Base-by-base conservation (phyloP, 169 alveolate species). In the Ichthyophthirius multifiliis region DNA sequence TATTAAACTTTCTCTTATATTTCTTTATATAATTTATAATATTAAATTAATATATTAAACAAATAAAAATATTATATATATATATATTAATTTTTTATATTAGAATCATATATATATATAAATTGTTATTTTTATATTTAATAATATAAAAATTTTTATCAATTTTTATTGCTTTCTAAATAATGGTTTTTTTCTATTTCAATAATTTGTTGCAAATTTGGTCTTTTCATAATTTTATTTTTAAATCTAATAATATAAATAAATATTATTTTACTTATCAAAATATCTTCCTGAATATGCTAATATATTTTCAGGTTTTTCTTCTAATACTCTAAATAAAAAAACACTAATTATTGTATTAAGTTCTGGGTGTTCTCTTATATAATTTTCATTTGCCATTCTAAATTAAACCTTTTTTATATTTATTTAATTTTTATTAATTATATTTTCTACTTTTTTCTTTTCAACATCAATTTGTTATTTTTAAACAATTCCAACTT, bases 331-430 rank as follows among this genome's bases (percentile, higher is more conserved):
- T 74, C 85, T 90, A 27, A 89, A 79, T 9, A 90, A 81, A 63
- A 90, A 90, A 37, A 86, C 76, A 23, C 83, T 62, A 0, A 90
- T 74, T 31, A 90, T 84, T 12, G 89, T 83, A n/a, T 76, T 65
- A 20, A 90, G 77, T 79, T 90, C 95, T 12, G 95, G 95, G 75
- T 90, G 95, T 13, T 75, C 81, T 64, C 93, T 74, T 18, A 90
- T 76, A 71, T 90, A 90, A 30, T 64, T 74, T 79, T 90, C 95
- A 74, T 90, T 90, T 48, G 87, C 89, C 73, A 84, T 87, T 74
- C 95, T 86, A 48, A 90, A 76, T 76, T 86, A 80, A 5, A 90
- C 81, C 93, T 88, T 13, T 1, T 18, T 15, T 2, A 64, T 4
- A 64, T 0, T 55, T 23, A 82, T 62, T 74, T 43, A 74, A 47